Conservation (phyloP, 2,329 filamentous ascomycete species). For the Eurotiales sp. region DNA sequence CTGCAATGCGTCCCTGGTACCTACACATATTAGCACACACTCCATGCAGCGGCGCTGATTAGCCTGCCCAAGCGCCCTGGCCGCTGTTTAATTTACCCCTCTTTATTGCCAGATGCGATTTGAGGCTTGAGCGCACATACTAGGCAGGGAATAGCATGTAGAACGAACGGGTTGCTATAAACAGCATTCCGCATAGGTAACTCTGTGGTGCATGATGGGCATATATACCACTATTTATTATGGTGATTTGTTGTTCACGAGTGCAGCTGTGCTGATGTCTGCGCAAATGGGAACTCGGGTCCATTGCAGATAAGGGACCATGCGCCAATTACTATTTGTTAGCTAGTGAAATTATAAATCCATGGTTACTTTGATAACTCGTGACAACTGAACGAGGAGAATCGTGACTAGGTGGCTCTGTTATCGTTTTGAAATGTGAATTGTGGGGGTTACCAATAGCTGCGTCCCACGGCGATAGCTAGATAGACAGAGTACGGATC, state of each 20-base stretch:
- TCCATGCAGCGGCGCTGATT: not conserved
- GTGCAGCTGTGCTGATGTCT: not conserved
- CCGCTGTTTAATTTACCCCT: slow-evolving; percentile 12
- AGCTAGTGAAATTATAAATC: not conserved
- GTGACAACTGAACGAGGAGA: no score
- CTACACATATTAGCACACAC: not conserved
- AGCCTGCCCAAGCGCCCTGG: slow-evolving; percentile 9
- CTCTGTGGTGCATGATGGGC: no score
- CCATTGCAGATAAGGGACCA: not conserved
- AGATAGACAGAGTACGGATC: slow-evolving; percentile 3
- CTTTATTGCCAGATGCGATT: not conserved
- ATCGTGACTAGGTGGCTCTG: no score
- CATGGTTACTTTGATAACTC: not conserved
- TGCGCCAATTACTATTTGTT: not conserved
- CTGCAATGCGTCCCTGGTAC: not conserved
- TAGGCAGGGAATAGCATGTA: no score
- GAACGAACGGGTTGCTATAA: not conserved
- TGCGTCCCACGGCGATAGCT: not conserved
- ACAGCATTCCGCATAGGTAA: not conserved
- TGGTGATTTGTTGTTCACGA: not conserved
- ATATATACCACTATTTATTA: no score
- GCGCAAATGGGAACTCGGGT: not conserved
- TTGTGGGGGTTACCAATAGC: no score
- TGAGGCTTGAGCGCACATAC: no score
- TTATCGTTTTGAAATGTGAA: no score